Conservation (phyloP, 1,139 yeast genomes). For the Debaryomyces sp. region DNA sequence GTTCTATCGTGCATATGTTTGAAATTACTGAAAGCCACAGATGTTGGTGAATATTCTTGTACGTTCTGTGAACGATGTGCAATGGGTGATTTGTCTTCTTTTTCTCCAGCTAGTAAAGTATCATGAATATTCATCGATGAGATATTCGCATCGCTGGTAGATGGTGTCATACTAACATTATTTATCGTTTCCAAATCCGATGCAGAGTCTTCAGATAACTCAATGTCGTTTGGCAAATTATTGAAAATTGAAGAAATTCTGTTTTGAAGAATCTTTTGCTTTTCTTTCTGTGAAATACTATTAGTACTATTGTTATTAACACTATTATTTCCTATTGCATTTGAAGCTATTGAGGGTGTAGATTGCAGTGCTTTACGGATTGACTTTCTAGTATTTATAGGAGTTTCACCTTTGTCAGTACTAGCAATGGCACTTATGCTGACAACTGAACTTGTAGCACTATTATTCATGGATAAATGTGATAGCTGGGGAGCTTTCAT, state of each 20-base stretch:
- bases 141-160: slow-evolving; percentile 16
- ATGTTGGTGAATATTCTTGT: slow-evolving; percentile 30
- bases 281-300: slow-evolving; percentile 4
- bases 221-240: slow-evolving; percentile 52
- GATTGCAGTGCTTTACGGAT: background rate
- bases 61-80: slow-evolving; percentile 10
- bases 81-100: slow-evolving; percentile 32
- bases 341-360: background rate
- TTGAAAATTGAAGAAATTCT: slow-evolving; percentile 45
- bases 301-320: background rate
- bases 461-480: slow-evolving; percentile 18
- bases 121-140: slow-evolving; percentile 21
- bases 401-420: slow-evolving; percentile 17
- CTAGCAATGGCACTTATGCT: slow-evolving; percentile 36
- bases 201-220: slow-evolving; percentile 51
- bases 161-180: slow-evolving; percentile 15
- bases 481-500: slow-evolving; percentile 18
- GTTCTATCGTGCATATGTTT: slow-evolving; percentile 25
- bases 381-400: background rate
- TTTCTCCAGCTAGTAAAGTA: slow-evolving; percentile 29
- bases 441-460: slow-evolving; percentile 35
- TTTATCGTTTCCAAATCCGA: slow-evolving; percentile 43
- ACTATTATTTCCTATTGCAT: background rate
- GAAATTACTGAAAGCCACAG: slow-evolving; percentile 46
- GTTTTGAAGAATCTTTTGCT: slow-evolving; percentile 21